Percentiles rank a stretch among this genome's conserved stretches.
These are phyloP conservation scores for Anisodus acutangulus DNA, from an alignment of 257 asterid genomes.

Conservation along the genomic window DNA sequence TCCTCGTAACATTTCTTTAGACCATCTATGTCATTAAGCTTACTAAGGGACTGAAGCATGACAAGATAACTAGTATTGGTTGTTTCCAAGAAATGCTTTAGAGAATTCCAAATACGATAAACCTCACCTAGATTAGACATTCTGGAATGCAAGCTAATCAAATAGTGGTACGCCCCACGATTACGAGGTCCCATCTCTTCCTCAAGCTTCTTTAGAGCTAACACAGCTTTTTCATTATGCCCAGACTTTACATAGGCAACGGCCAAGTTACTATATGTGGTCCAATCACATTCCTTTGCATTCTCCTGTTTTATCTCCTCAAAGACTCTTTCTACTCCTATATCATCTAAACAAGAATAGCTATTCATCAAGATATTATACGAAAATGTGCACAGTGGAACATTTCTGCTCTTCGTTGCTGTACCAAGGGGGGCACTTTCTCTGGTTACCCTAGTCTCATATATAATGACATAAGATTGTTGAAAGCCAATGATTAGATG, in stretches of 20 bases:
- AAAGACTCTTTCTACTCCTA: slow-evolving; percentile 71
- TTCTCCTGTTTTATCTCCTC: slow-evolving; percentile 64
- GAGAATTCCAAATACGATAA: slow-evolving; percentile 65
- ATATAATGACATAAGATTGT: slow-evolving; percentile 66
- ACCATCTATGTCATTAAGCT: slow-evolving; percentile 57
- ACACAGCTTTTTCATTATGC: slow-evolving; percentile 60
- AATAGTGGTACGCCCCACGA: slow-evolving; percentile 63
- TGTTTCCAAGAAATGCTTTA: slow-evolving; percentile 48
- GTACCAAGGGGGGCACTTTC: slow-evolving; percentile 52
- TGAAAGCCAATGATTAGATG: slow-evolving; percentile 51
- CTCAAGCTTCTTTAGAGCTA: slow-evolving; percentile 65
- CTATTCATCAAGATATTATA: slow-evolving; percentile 71
- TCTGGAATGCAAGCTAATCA: slow-evolving; percentile 68
- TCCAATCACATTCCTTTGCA: slow-evolving; percentile 66
- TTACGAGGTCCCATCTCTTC: slow-evolving; percentile 52
- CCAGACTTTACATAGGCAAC: slow-evolving; percentile 57
- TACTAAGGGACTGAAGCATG: slow-evolving; percentile 71
- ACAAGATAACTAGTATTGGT: slow-evolving; percentile 69
- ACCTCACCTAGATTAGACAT: slow-evolving; percentile 59
- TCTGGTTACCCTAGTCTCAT: slow-evolving; percentile 58
- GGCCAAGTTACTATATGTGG: slow-evolving; percentile 74
- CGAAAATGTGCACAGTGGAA: slow-evolving; percentile 55
- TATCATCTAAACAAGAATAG: slow-evolving; percentile 53
- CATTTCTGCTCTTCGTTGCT: slow-evolving; percentile 63
- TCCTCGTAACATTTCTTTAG: slow-evolving; percentile 68